phyloP scores from a whole-genome alignment of 1,284 basidiomycete genomes.

The Microbotryum silenes-acaulis region DNA sequence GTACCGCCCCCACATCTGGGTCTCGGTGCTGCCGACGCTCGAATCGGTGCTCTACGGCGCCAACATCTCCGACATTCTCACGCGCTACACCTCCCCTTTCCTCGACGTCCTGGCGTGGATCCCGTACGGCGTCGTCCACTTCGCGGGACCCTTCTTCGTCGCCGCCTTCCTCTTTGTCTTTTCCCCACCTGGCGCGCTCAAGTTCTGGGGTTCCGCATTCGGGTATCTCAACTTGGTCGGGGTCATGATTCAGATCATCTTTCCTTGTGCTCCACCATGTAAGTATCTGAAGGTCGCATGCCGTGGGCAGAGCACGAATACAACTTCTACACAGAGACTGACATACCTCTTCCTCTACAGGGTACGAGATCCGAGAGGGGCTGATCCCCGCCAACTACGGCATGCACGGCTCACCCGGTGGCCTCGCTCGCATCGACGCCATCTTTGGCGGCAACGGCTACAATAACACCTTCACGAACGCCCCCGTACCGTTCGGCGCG shows the following conservation, averaged over 20 bases:
- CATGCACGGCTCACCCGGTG: constrained; percentile 87
- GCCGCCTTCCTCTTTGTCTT: constrained; percentile 70
- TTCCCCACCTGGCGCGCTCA: constrained; percentile 62
- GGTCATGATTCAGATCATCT: constrained; percentile 77
- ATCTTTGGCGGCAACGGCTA: constrained; percentile 75
- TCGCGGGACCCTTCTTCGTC: constrained; percentile 70
- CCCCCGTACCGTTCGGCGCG: constrained; percentile 92
- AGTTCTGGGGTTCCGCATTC: constrained; percentile 80
- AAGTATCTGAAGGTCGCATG: constrained; percentile 32
- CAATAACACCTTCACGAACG: constrained; percentile 72
- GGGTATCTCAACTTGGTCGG: constrained; percentile 90
- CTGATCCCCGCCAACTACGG: constrained; percentile 87
- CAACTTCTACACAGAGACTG: neutral
- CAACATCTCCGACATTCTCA: constrained; percentile 93
- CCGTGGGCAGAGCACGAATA: neutral
- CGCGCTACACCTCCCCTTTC: constrained; percentile 80
- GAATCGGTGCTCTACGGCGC: constrained; percentile 93
- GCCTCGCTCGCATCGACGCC: constrained; percentile 83
- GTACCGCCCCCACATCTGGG: constrained; percentile 74
- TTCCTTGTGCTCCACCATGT: constrained; percentile 88
- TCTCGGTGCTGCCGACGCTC: constrained; percentile 84
- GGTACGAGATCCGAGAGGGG: constrained; percentile 98
- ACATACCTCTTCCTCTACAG: constrained; percentile 41
- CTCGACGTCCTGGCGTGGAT: constrained; percentile 93
- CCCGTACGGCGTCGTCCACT: constrained; percentile 90